Percentiles rank a stretch among this genome's conserved stretches.
Conservation (phyloP, 2,329 filamentous ascomycete species). For the Fusarium mangiferae region DNA sequence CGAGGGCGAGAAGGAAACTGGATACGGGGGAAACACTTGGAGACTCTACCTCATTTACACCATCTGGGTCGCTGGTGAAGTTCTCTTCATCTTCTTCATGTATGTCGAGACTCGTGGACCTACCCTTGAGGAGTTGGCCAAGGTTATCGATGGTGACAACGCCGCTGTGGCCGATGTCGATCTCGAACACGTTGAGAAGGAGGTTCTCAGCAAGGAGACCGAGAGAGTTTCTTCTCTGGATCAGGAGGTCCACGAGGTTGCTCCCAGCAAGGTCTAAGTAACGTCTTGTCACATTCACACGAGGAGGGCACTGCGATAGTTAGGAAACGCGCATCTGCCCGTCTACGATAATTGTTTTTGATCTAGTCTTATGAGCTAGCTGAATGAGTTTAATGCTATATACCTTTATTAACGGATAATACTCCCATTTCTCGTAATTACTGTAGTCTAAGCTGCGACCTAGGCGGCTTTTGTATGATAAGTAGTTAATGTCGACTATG, state of each 20-base stretch:
- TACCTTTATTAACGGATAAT: background rate
- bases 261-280: conserved; percentile 3
- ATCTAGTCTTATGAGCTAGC: background rate
- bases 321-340: background rate
- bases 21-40: conserved; percentile 68
- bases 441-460: rapidly evolving
- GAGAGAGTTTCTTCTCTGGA: conserved; percentile 3
- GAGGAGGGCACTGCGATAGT: too few relatives aligned
- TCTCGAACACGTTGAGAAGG: conserved; percentile 65
- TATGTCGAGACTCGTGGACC: conserved; percentile 77
- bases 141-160: conserved; percentile 76
- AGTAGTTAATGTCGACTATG: too few relatives aligned
- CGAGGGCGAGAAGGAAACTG: conserved; percentile 47
- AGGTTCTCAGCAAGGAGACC: conserved; percentile 40
- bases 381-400: conserved; percentile 16
- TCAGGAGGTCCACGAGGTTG: conserved; percentile 6
- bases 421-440: background rate
- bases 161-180: conserved; percentile 62
- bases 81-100: conserved; percentile 72
- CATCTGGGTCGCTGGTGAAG: conserved; percentile 68
- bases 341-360: background rate
- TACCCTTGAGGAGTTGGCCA: conserved; percentile 69
- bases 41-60: conserved; percentile 75
- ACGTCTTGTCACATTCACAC: background rate
- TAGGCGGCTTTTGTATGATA: rapidly evolving